Base-by-base conservation (phyloP, 2,329 filamentous ascomycete genomes). In the Penicillium sumatraense region DNA sequence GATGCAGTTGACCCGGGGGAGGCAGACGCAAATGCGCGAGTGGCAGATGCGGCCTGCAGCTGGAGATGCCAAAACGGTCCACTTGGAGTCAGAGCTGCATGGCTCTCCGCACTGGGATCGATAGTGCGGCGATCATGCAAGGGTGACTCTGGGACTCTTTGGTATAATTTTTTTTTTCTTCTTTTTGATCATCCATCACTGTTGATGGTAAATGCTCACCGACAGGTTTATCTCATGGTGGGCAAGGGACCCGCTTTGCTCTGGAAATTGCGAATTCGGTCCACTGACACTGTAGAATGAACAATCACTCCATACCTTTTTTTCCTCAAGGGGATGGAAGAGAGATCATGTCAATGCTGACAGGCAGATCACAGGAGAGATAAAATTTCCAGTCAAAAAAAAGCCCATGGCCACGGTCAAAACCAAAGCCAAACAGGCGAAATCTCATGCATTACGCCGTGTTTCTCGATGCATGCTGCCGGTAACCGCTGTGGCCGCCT, bases 41-140 rank as follows among this genome's bases (percentile, higher is more conserved):
- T 35, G 55, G 49, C 24, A 42, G 42, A 51, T 23, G 46, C 33
- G 53, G 54, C 58, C 54, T 58, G 47, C 60, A 56, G 49, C 53
- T 51, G 40, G 45, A 53, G 48, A 63, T 64, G 62, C 55, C 54
- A 63, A n/a, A 51, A 53, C 54, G 54, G 49, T 44, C 49, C 53
- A 53, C 52, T 49, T 45, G 36, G 20, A 56, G 24, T 36, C 42
- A 36, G 13, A 36, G 26, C 56, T 47, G 48, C 52, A 54, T 56
- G 29, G 18, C 36, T 56, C 35, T 56, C 49, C 55, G 31, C 36
- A 56, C 46, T 26, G 52, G 35, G 40, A 18, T 49, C 21, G 51
- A 49, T 57, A 54, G 53, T 45, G 51, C 38, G 55, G 44, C 36
- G 57, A 64, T 58, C 51, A 61, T 62, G 62, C 57, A 65, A 64